Conservation (phyloP, 331 rosid genomes). For the Spiraea crenata region DNA sequence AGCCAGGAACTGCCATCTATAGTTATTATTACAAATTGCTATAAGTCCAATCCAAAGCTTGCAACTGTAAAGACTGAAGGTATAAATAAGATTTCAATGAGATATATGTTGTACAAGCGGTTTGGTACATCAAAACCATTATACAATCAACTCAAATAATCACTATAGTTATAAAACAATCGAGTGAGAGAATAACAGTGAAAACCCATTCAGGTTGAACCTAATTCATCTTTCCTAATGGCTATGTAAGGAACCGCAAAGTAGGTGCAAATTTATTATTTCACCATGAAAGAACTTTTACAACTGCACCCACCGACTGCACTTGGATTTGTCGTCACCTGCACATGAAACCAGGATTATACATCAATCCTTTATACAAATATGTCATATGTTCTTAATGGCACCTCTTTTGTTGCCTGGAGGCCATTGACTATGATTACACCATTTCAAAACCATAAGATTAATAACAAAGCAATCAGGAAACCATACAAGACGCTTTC, state of each 20-base stretch:
- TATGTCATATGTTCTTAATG: background rate
- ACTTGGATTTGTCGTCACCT: slow-evolving; percentile 56
- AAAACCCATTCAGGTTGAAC: background rate
- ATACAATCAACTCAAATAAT: background rate
- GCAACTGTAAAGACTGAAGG: background rate
- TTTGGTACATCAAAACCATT: background rate
- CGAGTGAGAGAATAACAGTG: background rate
- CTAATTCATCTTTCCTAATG: slow-evolving; percentile 7
- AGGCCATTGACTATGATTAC: background rate
- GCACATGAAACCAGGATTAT: background rate
- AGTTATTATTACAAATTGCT: too few relatives aligned
- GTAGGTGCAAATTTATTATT: slow-evolving; percentile 36
- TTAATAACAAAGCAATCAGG: background rate
- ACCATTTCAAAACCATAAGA: background rate
- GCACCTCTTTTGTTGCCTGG: background rate
- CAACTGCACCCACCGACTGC: slow-evolving; percentile 98
- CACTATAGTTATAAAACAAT: slow-evolving; percentile 16
- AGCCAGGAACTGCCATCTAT: background rate
- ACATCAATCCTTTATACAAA: background rate
- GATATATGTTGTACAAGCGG: background rate
- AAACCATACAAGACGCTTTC: background rate
- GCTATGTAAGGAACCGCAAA: slow-evolving; percentile 14
- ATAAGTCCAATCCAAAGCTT: too few relatives aligned
- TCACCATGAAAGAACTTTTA: slow-evolving; percentile 91
- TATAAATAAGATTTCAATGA: background rate